Base-by-base conservation (phyloP, 2,329 filamentous ascomycete genomes). In the Nemania serpens region DNA sequence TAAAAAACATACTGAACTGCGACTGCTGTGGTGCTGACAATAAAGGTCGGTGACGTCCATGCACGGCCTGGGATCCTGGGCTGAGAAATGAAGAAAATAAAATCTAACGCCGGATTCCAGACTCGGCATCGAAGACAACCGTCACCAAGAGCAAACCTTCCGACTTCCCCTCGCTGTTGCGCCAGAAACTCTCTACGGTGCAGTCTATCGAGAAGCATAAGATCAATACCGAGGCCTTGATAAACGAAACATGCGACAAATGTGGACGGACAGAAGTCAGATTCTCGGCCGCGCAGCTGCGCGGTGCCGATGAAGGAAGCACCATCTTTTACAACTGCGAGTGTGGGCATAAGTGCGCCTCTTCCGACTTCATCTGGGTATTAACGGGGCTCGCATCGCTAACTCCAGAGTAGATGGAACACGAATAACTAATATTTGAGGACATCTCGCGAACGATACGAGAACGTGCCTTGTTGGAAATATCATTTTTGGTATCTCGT, bases 291-390 rank as follows among this genome's bases (percentile, higher is more conserved):
- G 86, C 92, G 62, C 95, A 99, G 75, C 79, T 97, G 70, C 89
- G 94, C 69, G 88, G 93, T 81, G 95, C 94, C 56, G 95, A 99
- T 75, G 94, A 98, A 85, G 95, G 95, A 63, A 91, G 89, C 66
- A 97, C 94, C 0, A 86, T 97, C 56, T 96, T 97, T 72, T 97
- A 92, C 78, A 89, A 84, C 62, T 97, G 93, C 78, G 87, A 58
- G 59, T 97, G 93, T 74, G 91, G 91, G 61, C 81, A 91, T 77
- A 93, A 90, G 89, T 93, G 84, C 69, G 87, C 76, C 37, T 18
- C 17, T 47, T 33, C 39, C 37, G 7, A 13, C 43, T 46, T 37
- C 46, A 15, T 53, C 41, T 20, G 36, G 48, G 6, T 25, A 58
- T 17, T 13, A 7, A 29, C 25, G 25, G 25, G 17, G 11, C n/a